These are phyloP conservation scores for Trichophyton verrucosum DNA, from an alignment of 2,329 filamentous ascomycete genomes.

Conservation along the genomic window DNA sequence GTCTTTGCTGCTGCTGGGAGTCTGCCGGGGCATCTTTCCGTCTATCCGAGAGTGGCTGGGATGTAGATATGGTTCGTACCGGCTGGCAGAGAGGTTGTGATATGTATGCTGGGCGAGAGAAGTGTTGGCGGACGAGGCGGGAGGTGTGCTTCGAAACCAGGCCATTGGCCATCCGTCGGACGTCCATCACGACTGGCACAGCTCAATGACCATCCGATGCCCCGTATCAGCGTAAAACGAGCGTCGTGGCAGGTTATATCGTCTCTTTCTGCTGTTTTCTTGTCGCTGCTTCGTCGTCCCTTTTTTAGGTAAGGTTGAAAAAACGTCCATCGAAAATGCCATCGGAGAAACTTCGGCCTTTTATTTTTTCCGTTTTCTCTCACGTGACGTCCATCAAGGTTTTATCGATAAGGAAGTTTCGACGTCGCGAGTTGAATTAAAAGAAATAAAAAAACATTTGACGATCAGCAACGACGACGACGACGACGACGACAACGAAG, in stretches of 20 bases:
- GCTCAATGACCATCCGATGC: neutral
- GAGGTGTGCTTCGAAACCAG: conserved; percentile 2
- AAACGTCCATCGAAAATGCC: neutral
- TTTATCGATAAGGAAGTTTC: conserved; percentile 3
- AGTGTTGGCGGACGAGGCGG: neutral
- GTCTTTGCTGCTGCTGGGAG: neutral
- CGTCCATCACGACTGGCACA: conserved; percentile 8
- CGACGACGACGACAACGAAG: no score
- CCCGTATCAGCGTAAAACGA: neutral
- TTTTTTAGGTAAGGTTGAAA: neutral
- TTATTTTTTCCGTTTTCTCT: neutral
- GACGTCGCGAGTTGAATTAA: neutral
- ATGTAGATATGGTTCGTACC: neutral
- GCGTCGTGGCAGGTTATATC: neutral
- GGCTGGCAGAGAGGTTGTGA: neutral
- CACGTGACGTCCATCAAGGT: neutral
- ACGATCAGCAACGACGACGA: no score
- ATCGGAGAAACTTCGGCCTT: neutral
- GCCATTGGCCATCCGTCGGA: conserved; percentile 11
- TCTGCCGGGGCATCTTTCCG: neutral
- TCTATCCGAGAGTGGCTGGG: neutral
- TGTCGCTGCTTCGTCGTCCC: neutral
- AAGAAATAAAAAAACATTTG: no score
- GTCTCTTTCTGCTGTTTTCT: neutral
- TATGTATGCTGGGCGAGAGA: neutral